These are phyloP conservation scores for Aureobasidium subglaciale DNA, from an alignment of 2,329 filamentous ascomycete species.

Conservation along the genomic window DNA sequence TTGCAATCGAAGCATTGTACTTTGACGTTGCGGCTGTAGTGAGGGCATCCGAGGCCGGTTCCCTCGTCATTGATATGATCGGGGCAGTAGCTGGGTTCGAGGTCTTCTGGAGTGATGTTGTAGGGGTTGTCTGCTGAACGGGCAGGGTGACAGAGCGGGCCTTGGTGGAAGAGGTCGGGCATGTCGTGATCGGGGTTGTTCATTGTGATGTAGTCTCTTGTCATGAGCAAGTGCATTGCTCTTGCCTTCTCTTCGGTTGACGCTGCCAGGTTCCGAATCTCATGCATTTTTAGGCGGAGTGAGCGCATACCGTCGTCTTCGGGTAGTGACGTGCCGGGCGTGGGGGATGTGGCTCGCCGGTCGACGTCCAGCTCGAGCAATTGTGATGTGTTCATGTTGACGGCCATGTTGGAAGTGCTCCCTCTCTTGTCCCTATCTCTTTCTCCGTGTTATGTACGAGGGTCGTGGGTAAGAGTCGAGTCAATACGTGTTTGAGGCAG, in stretches of 20 bases:
- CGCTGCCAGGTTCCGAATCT: conserved; percentile 37
- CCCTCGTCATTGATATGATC: conserved; percentile 41
- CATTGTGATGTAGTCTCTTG: conserved; percentile 35
- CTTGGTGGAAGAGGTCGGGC: background rate
- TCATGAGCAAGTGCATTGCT: conserved; percentile 44
- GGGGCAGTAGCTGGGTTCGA: conserved; percentile 29
- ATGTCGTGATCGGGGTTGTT: conserved; percentile 1
- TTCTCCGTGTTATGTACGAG: background rate
- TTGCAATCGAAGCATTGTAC: conserved; percentile 85
- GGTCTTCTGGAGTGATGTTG: conserved; percentile 27
- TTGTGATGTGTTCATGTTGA: background rate
- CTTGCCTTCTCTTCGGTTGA: conserved; percentile 44
- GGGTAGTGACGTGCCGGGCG: conserved; percentile 28
- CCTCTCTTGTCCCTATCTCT: background rate
- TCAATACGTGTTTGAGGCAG: conserved; percentile 5
- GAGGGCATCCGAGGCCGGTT: conserved; percentile 66
- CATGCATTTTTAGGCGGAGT: conserved; percentile 40
- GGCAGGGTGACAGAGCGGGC: conserved; percentile 1
- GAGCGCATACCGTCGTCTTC: conserved; percentile 45
- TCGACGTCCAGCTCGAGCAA: conserved; percentile 3
- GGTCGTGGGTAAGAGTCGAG: background rate
- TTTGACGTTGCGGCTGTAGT: conserved; percentile 95
- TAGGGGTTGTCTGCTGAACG: conserved; percentile 26
- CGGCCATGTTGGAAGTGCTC: background rate
- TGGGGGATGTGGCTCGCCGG: background rate